phyloP scores from a whole-genome alignment of 1,284 basidiomycete species.

The Athelia psychrophila region DNA sequence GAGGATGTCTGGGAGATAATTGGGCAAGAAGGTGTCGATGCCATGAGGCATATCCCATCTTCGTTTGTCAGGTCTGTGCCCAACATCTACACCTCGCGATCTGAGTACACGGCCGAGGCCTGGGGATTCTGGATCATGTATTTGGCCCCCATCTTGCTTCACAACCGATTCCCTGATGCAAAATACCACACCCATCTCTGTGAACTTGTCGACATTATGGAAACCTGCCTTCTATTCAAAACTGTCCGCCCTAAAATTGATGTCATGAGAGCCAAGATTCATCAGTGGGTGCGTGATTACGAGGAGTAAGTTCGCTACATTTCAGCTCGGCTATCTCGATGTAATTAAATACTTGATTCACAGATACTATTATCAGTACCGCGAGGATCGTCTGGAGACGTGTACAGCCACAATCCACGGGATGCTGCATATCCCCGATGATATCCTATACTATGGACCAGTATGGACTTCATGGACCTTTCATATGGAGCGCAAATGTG shows the following conservation, averaged over 20 bases:
- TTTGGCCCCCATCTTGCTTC: slow-evolving; percentile 23
- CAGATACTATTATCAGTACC: slow-evolving; percentile 1
- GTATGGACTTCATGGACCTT: background rate
- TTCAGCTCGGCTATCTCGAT: background rate
- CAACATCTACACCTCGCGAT: slow-evolving; percentile 22
- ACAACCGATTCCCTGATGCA: slow-evolving; percentile 13
- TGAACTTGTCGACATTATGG: slow-evolving; percentile 19
- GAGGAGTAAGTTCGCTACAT: no score
- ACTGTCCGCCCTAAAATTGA: slow-evolving; percentile 5
- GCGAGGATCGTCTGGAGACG: background rate
- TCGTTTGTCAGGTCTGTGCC: slow-evolving; percentile 23
- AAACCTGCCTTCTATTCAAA: slow-evolving; percentile 12
- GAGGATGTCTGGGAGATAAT: slow-evolving; percentile 15
- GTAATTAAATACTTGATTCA: background rate
- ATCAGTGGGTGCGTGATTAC: no score
- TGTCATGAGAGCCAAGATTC: no score
- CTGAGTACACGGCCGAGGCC: slow-evolving; percentile 28
- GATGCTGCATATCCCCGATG: background rate
- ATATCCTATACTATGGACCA: background rate
- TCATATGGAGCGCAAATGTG: background rate
- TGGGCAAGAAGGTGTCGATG: slow-evolving; percentile 8
- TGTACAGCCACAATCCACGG: background rate
- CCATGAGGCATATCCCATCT: slow-evolving; percentile 24
- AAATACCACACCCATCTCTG: slow-evolving; percentile 24
- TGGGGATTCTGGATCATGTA: slow-evolving; percentile 34